Conservation (phyloP, 1,284 basidiomycete genomes). For the Hypsizygus ulmarius region DNA sequence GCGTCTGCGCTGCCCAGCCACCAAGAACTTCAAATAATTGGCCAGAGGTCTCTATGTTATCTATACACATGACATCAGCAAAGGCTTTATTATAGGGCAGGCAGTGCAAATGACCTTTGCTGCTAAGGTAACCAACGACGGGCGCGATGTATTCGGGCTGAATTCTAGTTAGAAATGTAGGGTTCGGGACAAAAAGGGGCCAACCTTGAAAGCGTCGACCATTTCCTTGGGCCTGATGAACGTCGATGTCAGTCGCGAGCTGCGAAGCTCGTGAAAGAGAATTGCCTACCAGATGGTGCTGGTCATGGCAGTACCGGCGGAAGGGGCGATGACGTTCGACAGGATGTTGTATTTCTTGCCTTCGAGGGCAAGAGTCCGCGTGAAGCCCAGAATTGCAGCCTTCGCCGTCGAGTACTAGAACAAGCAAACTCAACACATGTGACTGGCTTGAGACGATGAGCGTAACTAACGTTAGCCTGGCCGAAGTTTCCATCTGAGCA, state of each 20-base stretch:
- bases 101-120: conserved; percentile 48
- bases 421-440: not conserved
- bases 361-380: conserved; percentile 88
- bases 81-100: not conserved
- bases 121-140: conserved; percentile 88
- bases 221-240: conserved; percentile 80
- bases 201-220: conserved; percentile 89
- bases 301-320: conserved; percentile 92
- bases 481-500: conserved; percentile 88
- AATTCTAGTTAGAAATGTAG: too few species aligned
- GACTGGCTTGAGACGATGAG: not conserved
- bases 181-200: conserved; percentile 2
- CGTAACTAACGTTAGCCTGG: conserved; percentile 68
- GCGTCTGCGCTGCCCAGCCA: conserved; percentile 89
- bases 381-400: conserved; percentile 89
- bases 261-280: not conserved
- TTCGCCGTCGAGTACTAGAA: conserved; percentile 88
- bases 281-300: conserved; percentile 68
- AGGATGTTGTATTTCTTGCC: conserved; percentile 90
- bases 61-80: conserved; percentile 29
- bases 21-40: conserved; percentile 87
- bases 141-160: conserved; percentile 92
- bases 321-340: conserved; percentile 87
- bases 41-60: conserved; percentile 75
- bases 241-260: not conserved